A percentile compares a stretch with the other conserved stretches of the same genome.
phyloP scores from a whole-genome alignment of 2,329 filamentous ascomycete species.

The Neofusicoccum umdonicola region DNA sequence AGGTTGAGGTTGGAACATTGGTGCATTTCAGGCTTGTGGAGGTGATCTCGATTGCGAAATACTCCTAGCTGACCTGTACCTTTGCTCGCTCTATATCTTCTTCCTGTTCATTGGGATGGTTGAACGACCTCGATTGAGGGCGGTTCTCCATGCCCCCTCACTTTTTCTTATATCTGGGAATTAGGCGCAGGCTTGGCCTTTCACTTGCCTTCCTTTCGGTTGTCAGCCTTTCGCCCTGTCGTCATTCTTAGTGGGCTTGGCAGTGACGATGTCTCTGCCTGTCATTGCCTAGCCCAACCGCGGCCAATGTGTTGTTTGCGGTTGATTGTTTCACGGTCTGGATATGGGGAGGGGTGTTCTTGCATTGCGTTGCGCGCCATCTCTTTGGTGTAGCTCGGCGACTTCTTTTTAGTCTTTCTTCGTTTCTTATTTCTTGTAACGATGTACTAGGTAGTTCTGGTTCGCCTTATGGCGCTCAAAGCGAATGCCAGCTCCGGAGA shows the following conservation, averaged over 20 bases:
- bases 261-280: neutral
- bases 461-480: neutral
- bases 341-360: conserved; percentile 4
- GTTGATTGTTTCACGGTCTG: conserved; percentile 9
- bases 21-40: neutral
- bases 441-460: conserved; percentile 11
- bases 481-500: neutral
- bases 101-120: neutral
- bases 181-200: neutral
- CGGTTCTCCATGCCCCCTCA: neutral
- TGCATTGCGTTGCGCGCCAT: conserved; percentile 3
- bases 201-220: conserved; percentile 8
- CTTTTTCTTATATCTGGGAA: neutral
- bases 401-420: neutral
- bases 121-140: neutral
- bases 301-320: neutral
- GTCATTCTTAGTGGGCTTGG: neutral
- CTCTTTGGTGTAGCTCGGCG: conserved; percentile 6
- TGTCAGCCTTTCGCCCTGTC: neutral
- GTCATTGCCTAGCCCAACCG: too few relatives aligned
- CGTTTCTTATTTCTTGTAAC: conserved; percentile 4
- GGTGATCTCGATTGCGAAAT: neutral
- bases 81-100: neutral
- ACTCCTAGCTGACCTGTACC: neutral
- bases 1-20: neutral